Base-by-base conservation (phyloP, 1,284 basidiomycete genomes). In the Agaricales sp. region DNA sequence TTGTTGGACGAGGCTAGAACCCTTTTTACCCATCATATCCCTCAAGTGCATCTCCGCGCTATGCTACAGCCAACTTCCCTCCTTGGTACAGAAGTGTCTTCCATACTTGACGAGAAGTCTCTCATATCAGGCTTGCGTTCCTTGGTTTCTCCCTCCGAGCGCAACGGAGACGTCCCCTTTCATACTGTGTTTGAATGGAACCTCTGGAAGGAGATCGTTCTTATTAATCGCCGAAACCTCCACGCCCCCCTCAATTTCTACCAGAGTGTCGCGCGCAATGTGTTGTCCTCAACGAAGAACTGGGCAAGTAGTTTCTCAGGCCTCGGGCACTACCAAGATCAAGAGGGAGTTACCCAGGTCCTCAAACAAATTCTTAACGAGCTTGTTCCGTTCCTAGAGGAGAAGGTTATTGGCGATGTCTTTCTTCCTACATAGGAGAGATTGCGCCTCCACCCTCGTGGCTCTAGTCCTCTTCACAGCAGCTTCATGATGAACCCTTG, bases 121-220 rank as follows among this genome's bases (percentile, higher is more conserved):
- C 30, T 35, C 30, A 35, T 35, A 35, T 35, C 30, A 8, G n/a
- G 30, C 30, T 35, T 35, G 11, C 30, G 30, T n/a, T 35, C 30
- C n/a, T n/a, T 35, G 8, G 11, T 35, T n/a, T 51, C 18, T 30
- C 37, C 30, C 37, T 49, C 22, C 22, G n/a, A n/a, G n/a, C 16
- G 12, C 19, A 49, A 14, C 21, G 4, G 22, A 6, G n/a, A n/a
- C n/a, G 30, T 51, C 39, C 50, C 47, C 6, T 14, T 49, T 11
- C 47, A 49, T 50, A 22, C 49, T 8, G 39, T 51, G n/a, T 51
- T 51, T 13, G 48, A 51, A 44, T 51, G 50, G 50, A 20, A 49
- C 4, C 13, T 51, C n/a, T 51, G 50, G 50, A 50, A 47, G 48
- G 50, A 51, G n/a, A 50, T 43, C 38, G 48, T 51, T 18, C 8